Base-by-base conservation (phyloP, 1,139 yeast genomes). In the Blastobotrys niveus region DNA sequence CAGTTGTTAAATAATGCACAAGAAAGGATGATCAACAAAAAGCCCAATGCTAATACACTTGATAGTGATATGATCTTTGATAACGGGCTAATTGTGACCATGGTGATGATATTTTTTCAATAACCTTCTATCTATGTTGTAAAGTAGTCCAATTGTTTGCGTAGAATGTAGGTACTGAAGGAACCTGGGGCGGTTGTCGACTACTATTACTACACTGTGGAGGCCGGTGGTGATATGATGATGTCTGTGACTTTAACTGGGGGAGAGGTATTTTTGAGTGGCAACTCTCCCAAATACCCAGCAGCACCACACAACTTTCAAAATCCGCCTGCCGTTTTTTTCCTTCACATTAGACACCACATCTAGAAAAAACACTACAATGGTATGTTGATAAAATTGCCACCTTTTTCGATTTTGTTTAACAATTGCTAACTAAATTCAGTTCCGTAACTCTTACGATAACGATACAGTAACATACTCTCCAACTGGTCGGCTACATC, bases 391-490 rank as follows among this genome's bases (percentile, higher is more conserved):
- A 17, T 22, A 14, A 30, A n/a, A 15, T 30, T 26, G 39, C 42
- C 42, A 42, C 42, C 33, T 2, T 18, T 17, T 17, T 29, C 14
- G 26, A n/a, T 7, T 3, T 17, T 5, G 20, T 15, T 9, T 15
- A 5, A 5, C 5, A 34, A 14, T 14, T 34, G 19, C 42, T 34
- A 31, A 34, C 40, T 2, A 15, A 24, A 3, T 15, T 24, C 32
- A 74, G 98, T 91, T 91, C 65, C 85, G 98, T 74, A 91, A 91
- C 70, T 91, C 94, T 61, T 91, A 91, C 76, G 98, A 91, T 65
- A 93, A 94, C 76, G 98, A 91, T 65, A 82, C 96, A 34, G 95
- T 91, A 51, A 91, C 98, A 21, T 91, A 86, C 68, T 88, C 97
- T 33, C 97, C 98, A 45, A 91, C 97, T 1, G 98, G 98, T 18